Evolutionary conservation across 345 rosid genomes (phyloP).

Genomic region (Aquilaria sinensis): DNA sequence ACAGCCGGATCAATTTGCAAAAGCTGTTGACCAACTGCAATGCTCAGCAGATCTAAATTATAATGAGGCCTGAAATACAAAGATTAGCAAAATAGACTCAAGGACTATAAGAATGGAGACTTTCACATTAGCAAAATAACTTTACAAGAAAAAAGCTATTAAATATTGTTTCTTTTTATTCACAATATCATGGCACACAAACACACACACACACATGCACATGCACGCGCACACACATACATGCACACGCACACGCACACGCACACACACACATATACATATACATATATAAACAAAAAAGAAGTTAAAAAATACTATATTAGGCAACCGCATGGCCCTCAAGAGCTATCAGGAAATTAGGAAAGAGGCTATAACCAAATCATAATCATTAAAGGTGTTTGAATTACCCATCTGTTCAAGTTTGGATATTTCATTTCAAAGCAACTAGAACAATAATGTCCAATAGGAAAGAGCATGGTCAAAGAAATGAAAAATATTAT

Average conservation of each 20-base stretch:
- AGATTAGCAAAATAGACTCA: constrained; percentile 1
- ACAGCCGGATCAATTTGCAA: constrained; percentile 60
- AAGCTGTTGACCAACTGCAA: constrained; percentile 62
- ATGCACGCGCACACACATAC: no score
- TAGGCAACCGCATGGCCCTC: neutral
- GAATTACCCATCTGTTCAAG: neutral
- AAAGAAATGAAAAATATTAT: neutral
- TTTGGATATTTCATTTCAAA: constrained; percentile 1
- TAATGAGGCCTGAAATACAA: constrained; percentile 82
- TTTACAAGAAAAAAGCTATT: no score
- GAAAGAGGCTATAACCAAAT: neutral
- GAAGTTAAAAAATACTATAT: neutral
- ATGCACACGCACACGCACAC: no score
- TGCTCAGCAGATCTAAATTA: constrained; percentile 78
- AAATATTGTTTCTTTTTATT: no score
- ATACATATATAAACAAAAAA: neutral
- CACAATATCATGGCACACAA: no score
- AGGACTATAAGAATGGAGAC: neutral
- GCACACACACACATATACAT: no score
- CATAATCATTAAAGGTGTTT: neutral
- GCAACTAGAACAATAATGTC: constrained; percentile 3
- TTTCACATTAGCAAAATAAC: no score
- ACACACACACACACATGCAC: no score
- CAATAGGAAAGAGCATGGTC: neutral
- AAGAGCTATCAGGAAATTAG: neutral